Percentiles rank a stretch among this genome's conserved stretches.
phyloP scores from a whole-genome alignment of 1,284 basidiomycete genomes.

The Heliocybe sulcata region DNA sequence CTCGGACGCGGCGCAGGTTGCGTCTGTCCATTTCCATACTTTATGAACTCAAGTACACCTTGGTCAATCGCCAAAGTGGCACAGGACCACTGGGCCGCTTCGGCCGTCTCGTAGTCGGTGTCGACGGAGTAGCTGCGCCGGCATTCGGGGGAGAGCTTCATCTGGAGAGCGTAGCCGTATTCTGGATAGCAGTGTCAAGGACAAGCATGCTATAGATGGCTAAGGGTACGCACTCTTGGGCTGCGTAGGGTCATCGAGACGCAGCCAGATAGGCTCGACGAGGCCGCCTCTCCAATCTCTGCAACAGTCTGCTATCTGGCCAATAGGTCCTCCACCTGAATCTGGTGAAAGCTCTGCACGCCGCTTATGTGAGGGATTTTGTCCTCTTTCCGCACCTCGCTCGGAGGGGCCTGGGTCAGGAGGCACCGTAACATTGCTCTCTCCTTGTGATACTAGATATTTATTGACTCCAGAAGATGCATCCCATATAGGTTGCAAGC shows the following conservation, averaged over 20 bases:
- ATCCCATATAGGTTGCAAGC: not conserved
- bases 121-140: slow-evolving; percentile 43
- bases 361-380: not conserved
- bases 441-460: not conserved
- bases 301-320: slow-evolving; percentile 43
- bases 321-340: slow-evolving; percentile 13
- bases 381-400: no score
- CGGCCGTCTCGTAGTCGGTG: slow-evolving; percentile 27
- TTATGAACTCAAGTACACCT: slow-evolving; percentile 49
- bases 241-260: slow-evolving; percentile 30
- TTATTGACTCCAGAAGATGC: not conserved
- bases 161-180: slow-evolving; percentile 47
- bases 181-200: slow-evolving; percentile 22
- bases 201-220: not conserved
- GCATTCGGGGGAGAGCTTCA: slow-evolving; percentile 39
- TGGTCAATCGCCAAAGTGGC: slow-evolving; percentile 41
- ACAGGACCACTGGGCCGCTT: slow-evolving; percentile 44
- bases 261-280: slow-evolving; percentile 45
- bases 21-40: slow-evolving; percentile 39
- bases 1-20: slow-evolving; percentile 16
- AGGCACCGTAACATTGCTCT: not conserved
- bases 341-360: not conserved
- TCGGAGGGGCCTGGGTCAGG: not conserved
- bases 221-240: slow-evolving; percentile 31
- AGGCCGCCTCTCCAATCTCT: slow-evolving; percentile 40